Conservation (phyloP, 1,139 yeast species). For the Pichia norvegensis region DNA sequence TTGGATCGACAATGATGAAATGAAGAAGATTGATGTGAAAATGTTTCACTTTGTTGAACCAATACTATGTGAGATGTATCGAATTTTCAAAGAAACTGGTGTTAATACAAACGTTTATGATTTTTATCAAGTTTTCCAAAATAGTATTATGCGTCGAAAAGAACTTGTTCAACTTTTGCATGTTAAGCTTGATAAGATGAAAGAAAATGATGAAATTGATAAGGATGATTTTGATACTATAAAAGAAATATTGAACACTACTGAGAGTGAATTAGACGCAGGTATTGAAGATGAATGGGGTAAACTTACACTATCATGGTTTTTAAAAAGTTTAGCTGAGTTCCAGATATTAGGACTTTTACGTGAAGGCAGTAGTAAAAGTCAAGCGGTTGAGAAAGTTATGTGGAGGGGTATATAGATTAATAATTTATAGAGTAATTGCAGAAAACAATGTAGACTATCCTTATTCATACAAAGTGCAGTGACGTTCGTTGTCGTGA, state of each 20-base stretch:
- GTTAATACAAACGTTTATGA: constrained; percentile 67
- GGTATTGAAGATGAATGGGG: constrained; percentile 38
- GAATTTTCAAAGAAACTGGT: constrained; percentile 75
- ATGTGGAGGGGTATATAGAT: constrained; percentile 49
- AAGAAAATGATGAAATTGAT: constrained; percentile 4
- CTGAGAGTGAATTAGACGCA: constrained; percentile 21
- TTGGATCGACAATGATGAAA: constrained; percentile 13
- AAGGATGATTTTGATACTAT: constrained; percentile 3
- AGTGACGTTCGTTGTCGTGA: constrained; percentile 22
- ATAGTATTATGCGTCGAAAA: constrained; percentile 36
- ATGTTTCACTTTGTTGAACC: constrained; percentile 36
- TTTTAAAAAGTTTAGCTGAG: constrained; percentile 51
- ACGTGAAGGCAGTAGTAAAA: constrained; percentile 40
- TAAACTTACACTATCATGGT: constrained; percentile 43
- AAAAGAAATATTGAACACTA: constrained; percentile 11
- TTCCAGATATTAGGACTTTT: constrained; percentile 47
- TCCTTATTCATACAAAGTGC: constrained; percentile 16
- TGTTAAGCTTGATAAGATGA: constrained; percentile 16
- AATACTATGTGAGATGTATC: constrained; percentile 50
- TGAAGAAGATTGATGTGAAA: constrained; percentile 13
- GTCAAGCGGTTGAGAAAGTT: constrained; percentile 49
- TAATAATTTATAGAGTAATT: too few species aligned
- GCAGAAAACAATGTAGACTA: too few species aligned
- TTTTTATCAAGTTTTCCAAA: constrained; percentile 64
- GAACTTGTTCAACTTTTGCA: constrained; percentile 33